Percentiles rank a stretch among this genome's conserved stretches.
Evolutionary conservation across 2,329 filamentous ascomycete genomes (phyloP).

Genomic region (Fusarium gaditjirri): DNA sequence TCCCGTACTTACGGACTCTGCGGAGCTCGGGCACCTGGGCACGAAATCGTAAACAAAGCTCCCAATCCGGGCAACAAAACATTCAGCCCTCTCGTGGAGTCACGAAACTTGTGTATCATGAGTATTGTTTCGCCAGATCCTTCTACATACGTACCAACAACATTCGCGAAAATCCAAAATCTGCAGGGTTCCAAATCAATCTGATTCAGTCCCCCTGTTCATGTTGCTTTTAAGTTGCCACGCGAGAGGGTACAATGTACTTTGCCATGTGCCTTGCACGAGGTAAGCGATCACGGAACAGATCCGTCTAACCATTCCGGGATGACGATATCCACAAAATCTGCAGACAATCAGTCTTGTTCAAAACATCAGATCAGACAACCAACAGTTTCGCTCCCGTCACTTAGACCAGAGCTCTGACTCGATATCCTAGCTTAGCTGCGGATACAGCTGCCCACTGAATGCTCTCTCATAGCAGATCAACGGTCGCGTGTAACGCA

Average conservation of each 20-base stretch:
- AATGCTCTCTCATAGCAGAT: conserved; percentile 1
- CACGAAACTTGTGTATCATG: conserved; percentile 13
- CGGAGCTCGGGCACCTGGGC: neutral
- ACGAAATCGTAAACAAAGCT: conserved; percentile 2
- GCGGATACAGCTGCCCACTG: neutral
- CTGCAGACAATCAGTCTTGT: conserved; percentile 15
- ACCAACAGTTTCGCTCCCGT: neutral
- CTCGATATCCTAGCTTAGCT: neutral
- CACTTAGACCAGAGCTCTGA: neutral
- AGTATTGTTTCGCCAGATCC: neutral
- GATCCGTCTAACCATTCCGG: conserved; percentile 40
- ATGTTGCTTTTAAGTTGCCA: conserved; percentile 12
- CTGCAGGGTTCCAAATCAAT: conserved; percentile 25
- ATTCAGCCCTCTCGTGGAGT: neutral
- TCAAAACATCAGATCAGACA: conserved; percentile 10
- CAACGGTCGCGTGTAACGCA: conserved; percentile 1
- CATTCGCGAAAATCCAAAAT: neutral
- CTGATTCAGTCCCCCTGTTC: conserved; percentile 27
- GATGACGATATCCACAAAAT: conserved; percentile 32
- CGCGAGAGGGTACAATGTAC: conserved; percentile 39
- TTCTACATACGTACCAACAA: neutral
- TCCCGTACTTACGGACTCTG: neutral
- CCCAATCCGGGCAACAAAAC: neutral
- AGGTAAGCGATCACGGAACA: conserved; percentile 37
- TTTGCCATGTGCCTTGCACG: conserved; percentile 43